Evolutionary conservation across 192 early-diverging fungal genomes (phyloP), one percentile per base, ranked within the genome.

Genomic region (Coemansia erecta): DNA sequence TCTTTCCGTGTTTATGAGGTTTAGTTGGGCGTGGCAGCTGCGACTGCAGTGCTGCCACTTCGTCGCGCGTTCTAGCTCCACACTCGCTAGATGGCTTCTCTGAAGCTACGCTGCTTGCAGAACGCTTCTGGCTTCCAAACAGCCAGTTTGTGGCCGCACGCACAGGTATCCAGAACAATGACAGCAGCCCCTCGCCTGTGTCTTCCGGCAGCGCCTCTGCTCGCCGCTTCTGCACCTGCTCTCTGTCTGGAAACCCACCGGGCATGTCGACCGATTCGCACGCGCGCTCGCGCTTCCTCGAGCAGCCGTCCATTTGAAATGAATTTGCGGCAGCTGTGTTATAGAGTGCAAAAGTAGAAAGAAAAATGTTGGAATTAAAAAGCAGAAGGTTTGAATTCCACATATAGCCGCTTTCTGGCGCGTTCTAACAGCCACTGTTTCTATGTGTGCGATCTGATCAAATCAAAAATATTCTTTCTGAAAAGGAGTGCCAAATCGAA

Each of bases 81-180:
- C 35, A 37, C 8, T 37, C 35, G 35, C 10, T 37, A 7, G 35
- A 1, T 37, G 6, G 35, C 35, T 37, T 37, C 1, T 37, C 8
- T 37, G 35, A 7, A 2, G 10, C 40, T 12, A 14, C 3, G 23
- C n/a, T 33, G 45, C 8, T 49, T 21, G 35, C 2, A 4, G 49
- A 7, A 9, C 19, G 24, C 39, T 26, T 23, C 35, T 51, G 56
- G 21, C 22, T 49, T 33, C 58, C 63, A 15, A 42, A 28, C 21
- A 75, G 56, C 73, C 73, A 75, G 28, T 19, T 52, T 39, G 57
- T 60, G n/a, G 67, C 73, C 17, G 53, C 41, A 3, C 62, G 59
- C 10, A 75, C 23, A 4, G 73, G 67, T 33, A 67, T 60, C 12
- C 61, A 21, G 7, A 75, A n/a, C 21, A 21, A 62, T 42, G 66